Evolutionary conservation across 2,329 filamentous ascomycete species (phyloP), one percentile per base, ranked within the genome.

Genomic region (Ambrosiella beaveri): DNA sequence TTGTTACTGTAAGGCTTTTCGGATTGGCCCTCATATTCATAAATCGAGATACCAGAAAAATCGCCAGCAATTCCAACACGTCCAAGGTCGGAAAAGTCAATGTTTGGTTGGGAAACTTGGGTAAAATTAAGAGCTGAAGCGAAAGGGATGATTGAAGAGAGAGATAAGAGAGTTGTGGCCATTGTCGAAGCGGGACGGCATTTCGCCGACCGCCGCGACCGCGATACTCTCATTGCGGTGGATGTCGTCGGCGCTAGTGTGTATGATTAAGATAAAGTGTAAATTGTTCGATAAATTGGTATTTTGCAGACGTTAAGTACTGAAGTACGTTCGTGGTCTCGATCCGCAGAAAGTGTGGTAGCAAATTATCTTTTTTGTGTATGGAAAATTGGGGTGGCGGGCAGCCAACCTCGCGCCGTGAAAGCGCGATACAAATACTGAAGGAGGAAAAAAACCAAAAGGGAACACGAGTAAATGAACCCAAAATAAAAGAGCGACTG

Each of bases 31-130:
- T 85, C 76, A 65, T 83, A 97, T 67, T 90, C 75, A 73, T 93
- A 97, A 44, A 96, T 74, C 11, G 93, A 96, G 65, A 97, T 86
- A 57, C 89, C 88, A 65, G 87, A 82, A 68, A 95, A 98, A 70
- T 96, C 84, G 64, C 93, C 93, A 1, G 82, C 85, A 60, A 98
- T 77, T 57, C 86, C 89, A 63, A 96, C 83, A 64, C 86, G 81
- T 59, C 93, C 93, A 40, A 98, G 74, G 59, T 82, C 74, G 36
- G 78, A 79, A 60, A 95, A 77, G 67, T 95, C 86, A 67, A 98
- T 79, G 65, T 90, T 82, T 59, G 86, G 74, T 12, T 80, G 73
- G 2, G 87, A 81, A 44, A 81, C 76, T 12, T 79, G 69, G 51
- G 74, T 78, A 68, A 87, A 84, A 37, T 73, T 75, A 61, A 82